phyloP scores from a whole-genome alignment of 768 basidiomycete genomes.

The Lactarius tabidus region DNA sequence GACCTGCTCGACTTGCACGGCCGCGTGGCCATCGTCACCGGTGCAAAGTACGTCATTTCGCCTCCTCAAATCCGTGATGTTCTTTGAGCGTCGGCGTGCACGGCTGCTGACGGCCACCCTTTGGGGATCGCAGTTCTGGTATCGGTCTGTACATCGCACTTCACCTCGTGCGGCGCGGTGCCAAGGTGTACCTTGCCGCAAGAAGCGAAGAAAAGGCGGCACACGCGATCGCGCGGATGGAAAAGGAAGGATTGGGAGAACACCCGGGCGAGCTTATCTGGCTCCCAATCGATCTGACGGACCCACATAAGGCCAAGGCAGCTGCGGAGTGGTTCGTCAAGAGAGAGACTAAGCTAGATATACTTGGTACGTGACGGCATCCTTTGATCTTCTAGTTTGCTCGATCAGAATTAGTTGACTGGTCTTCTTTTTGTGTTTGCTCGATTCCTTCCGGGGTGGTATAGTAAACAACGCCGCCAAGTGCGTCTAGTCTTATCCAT shows the following conservation, averaged over 20 bases:
- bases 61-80: not conserved
- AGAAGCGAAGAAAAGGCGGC: conserved; percentile 34
- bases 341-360: conserved; percentile 42
- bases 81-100: not conserved
- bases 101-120: not conserved
- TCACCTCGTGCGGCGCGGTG: conserved; percentile 40
- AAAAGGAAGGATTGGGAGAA: conserved; percentile 32
- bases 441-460: not conserved
- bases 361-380: conserved; percentile 38
- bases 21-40: conserved; percentile 47
- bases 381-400: conserved; percentile 6
- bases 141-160: conserved; percentile 24
- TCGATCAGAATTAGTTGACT: not conserved
- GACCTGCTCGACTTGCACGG: conserved; percentile 47
- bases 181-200: conserved; percentile 39
- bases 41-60: conserved; percentile 40
- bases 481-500: conserved; percentile 33
- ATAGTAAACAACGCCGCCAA: conserved; percentile 53
- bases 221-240: conserved; percentile 35
- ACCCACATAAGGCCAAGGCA: conserved; percentile 34
- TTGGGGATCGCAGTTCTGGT: conserved; percentile 8
- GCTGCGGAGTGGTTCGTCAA: conserved; percentile 37
- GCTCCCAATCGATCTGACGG: conserved; percentile 39
- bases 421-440: not conserved
- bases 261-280: conserved; percentile 34